Base-by-base conservation (phyloP, 1,139 yeast species). In the Protomyces inouyei region DNA sequence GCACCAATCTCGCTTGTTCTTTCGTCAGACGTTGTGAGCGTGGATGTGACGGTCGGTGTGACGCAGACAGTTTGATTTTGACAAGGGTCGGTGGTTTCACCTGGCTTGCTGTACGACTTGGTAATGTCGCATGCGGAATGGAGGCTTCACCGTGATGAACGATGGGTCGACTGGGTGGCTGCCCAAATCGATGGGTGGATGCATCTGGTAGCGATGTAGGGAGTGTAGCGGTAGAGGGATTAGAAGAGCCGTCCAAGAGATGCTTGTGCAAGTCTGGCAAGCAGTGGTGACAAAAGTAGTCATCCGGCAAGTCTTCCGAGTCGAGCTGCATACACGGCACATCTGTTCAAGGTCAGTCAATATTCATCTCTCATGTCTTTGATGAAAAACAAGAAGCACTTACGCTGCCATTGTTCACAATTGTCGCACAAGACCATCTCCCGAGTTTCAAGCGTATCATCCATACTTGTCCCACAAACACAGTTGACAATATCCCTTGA, bases 381-480 rank as follows among this genome's bases (percentile, higher is more conserved):
- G 10, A 2, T 43, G 48, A 0, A 6, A 6, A 2, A 43, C 12
- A 43, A 5, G 23, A 18, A 43, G 8, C 23, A 43, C 48, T 43
- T n/a, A 43, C 48, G 60, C 35, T 56, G 60, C 60, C 60, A 56
- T 9, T 56, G 48, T 18, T 52, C 60, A 16, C 60, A 56, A 28
- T 56, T 52, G 35, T 56, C 60, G 36, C 60, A 56, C 23, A 45
- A 45, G 14, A 56, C 60, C 60, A 56, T 56, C 36, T 46, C 60
- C 18, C 60, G 51, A 2, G 53, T 18, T n/a, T 56, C 60, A 38
- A 45, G 35, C 43, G 32, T 14, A 14, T 51, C 53, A 16, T 16
- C 53, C 37, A 25, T 25, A 25, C 37, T 32, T n/a, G 37, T 51
- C 12, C 51, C 51, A 48, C 60, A 56, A 18, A 56, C 37, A 36